phyloP scores from a whole-genome alignment of 2,329 filamentous ascomycete genomes.

The Fusarium sp. region DNA sequence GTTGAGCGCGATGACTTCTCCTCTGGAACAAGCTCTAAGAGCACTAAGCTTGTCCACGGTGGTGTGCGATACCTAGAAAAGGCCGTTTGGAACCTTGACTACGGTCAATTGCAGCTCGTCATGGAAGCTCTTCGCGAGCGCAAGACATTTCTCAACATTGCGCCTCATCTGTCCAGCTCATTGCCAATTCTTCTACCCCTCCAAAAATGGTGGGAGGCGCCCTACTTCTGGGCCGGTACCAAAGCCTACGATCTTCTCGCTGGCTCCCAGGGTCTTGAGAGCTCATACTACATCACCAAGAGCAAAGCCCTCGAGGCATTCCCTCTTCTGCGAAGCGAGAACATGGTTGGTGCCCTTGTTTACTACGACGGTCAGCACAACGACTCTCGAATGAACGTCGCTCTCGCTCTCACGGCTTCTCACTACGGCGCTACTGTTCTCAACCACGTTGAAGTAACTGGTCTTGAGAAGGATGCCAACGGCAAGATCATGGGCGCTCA shows the following conservation, averaged over 20 bases:
- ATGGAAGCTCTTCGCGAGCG: slow-evolving; percentile 85
- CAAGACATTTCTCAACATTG: slow-evolving; percentile 85
- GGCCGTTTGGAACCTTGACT: slow-evolving; percentile 86
- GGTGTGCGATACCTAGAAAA: slow-evolving; percentile 89
- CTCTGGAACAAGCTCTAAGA: slow-evolving; percentile 85
- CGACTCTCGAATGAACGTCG: slow-evolving; percentile 88
- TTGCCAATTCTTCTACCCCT: slow-evolving; percentile 86
- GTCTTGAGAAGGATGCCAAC: slow-evolving; percentile 74
- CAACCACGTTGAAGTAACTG: slow-evolving; percentile 84
- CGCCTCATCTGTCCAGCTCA: slow-evolving; percentile 83
- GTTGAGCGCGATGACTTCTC: slow-evolving; percentile 88
- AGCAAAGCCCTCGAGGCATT: slow-evolving; percentile 82
- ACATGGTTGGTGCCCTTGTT: slow-evolving; percentile 80
- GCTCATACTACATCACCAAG: slow-evolving; percentile 83
- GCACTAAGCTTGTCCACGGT: slow-evolving; percentile 87
- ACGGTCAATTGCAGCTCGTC: slow-evolving; percentile 83
- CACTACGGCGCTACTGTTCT: slow-evolving; percentile 83
- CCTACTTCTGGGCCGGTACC: slow-evolving; percentile 76
- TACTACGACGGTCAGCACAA: slow-evolving; percentile 92
- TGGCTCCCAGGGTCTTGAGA: slow-evolving; percentile 84
- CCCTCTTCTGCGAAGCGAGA: slow-evolving; percentile 79
- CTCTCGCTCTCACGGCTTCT: slow-evolving; percentile 81
- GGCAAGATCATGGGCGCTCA: slow-evolving; percentile 77
- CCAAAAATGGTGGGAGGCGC: slow-evolving; percentile 85
- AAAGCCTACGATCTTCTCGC: slow-evolving; percentile 86